Conservation (phyloP, 805 yeast species). For the Candida nonsorbophila region DNA sequence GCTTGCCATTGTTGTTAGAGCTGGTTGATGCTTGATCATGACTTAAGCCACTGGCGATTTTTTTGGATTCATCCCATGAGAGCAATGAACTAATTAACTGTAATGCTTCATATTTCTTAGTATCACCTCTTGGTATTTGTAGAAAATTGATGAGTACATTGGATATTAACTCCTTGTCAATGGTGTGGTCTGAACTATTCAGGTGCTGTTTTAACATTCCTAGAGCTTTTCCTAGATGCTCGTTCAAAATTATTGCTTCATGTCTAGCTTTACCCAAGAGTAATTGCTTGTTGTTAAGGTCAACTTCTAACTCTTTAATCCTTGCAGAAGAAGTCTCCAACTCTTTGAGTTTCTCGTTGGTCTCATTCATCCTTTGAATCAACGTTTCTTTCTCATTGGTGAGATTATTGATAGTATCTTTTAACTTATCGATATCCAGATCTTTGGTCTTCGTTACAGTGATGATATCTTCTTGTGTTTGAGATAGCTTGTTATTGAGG, state of each 20-base stretch:
- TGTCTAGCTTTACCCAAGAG: conserved; percentile 88
- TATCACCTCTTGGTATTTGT: conserved; percentile 84
- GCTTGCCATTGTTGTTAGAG: conserved; percentile 6
- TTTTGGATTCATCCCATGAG: conserved; percentile 83
- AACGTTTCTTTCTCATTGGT: conserved; percentile 4
- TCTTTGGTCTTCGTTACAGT: conserved; percentile 2
- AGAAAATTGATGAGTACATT: conserved; percentile 82
- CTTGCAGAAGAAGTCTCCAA: conserved; percentile 13
- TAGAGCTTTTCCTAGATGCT: conserved; percentile 90
- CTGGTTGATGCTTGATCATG: conserved; percentile 21
- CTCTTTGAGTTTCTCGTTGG: conserved; percentile 6
- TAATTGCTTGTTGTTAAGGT: conserved; percentile 57
- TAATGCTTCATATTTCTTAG: conserved; percentile 90
- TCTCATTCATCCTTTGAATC: conserved; percentile 2
- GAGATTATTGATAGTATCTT: conserved; percentile 2
- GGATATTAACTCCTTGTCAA: conserved; percentile 85
- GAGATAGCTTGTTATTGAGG: not conserved
- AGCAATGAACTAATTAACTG: conserved; percentile 76
- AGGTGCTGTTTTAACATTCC: conserved; percentile 76
- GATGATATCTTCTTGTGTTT: not conserved
- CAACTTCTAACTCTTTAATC: conserved; percentile 49
- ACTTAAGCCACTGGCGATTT: conserved; percentile 67
- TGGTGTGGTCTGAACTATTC: conserved; percentile 54
- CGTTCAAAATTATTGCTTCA: conserved; percentile 89
- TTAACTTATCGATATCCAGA: conserved; percentile 5